Conservation (phyloP, 2,329 filamentous ascomycete species). For the Fusarium xylarioides region DNA sequence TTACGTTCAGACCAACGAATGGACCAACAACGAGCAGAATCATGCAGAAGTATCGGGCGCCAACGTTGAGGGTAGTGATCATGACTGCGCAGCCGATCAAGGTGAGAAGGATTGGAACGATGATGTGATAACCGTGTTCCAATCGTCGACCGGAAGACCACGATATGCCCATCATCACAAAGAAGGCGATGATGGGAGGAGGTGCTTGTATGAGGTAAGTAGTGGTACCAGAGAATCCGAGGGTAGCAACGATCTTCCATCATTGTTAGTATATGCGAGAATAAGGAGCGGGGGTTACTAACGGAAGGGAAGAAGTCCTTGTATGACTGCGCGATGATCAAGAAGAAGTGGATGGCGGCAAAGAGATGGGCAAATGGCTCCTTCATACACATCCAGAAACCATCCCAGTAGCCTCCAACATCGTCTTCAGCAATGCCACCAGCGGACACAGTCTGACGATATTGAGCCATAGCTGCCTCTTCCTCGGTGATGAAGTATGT, state of each 20-base stretch:
- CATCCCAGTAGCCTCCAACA: constrained; percentile 51
- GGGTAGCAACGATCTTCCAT: constrained; percentile 41
- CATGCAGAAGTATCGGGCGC: constrained; percentile 53
- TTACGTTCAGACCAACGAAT: constrained; percentile 51
- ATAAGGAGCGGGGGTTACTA: fast-evolving
- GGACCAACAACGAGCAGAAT: constrained; percentile 52
- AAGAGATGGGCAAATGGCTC: constrained; percentile 53
- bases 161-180: constrained; percentile 49
- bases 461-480: constrained; percentile 51
- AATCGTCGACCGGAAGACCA: constrained; percentile 51
- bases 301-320: constrained; percentile 56
- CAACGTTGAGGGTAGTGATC: constrained; percentile 53
- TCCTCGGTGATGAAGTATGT: constrained; percentile 50
- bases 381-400: constrained; percentile 44
- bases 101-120: constrained; percentile 49
- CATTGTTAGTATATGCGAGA: neutral
- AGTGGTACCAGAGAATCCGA: constrained; percentile 40
- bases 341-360: constrained; percentile 51
- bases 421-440: constrained; percentile 50
- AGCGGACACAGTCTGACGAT: constrained; percentile 48
- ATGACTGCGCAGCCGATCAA: constrained; percentile 53
- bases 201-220: constrained; percentile 55
- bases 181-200: constrained; percentile 53
- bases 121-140: constrained; percentile 53
- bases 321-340: constrained; percentile 54